phyloP scores from a whole-genome alignment of 1,139 yeast species.

The Geotrichum bryndzae region DNA sequence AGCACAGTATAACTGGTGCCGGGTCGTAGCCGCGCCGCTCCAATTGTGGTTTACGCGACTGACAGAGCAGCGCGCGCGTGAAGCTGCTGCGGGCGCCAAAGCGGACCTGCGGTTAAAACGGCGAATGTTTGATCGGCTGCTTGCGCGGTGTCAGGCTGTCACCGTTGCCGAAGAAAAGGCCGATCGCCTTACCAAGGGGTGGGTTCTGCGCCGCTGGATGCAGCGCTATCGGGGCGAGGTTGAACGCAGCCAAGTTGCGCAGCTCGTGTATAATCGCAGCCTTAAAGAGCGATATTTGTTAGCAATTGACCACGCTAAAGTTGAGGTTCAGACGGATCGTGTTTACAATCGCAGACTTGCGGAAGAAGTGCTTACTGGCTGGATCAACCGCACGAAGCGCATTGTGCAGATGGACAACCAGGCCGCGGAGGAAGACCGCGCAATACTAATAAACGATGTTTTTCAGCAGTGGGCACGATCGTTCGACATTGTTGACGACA shows the following conservation, averaged over 20 bases:
- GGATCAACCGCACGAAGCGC: constrained; percentile 5
- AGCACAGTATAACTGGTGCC: background rate
- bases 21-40: background rate
- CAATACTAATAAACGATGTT: background rate
- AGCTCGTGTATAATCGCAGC: background rate
- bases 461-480: background rate
- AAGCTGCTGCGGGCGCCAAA: background rate
- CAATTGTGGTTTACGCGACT: background rate
- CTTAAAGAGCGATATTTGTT: constrained; percentile 6
- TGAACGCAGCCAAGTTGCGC: background rate
- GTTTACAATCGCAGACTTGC: constrained; percentile 6
- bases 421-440: background rate
- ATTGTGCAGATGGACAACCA: background rate
- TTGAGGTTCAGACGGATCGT: constrained; percentile 1
- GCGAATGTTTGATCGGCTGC: background rate
- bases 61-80: background rate
- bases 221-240: background rate
- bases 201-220: background rate
- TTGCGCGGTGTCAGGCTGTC: background rate
- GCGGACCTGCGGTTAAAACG: background rate
- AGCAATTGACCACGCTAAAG: constrained; percentile 6
- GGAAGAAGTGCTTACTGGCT: background rate
- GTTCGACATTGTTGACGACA: background rate
- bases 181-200: background rate
- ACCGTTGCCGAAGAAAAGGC: background rate